Base-by-base conservation (phyloP, 192 early-diverging fungal genomes). In the Backusella liffmaniae region DNA sequence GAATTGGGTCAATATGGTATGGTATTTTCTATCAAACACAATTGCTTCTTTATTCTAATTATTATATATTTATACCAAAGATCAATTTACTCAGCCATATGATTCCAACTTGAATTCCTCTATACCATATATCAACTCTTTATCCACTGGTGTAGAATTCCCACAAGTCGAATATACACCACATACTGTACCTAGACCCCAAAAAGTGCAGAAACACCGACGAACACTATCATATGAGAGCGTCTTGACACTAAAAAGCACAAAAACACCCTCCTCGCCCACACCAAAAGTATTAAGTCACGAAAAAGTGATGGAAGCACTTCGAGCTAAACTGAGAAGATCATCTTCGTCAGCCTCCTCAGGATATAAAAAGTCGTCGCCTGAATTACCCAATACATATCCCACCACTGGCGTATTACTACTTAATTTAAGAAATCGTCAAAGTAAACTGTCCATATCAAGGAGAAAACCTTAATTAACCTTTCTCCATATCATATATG, bases 221-320 rank as follows among this genome's bases (percentile, higher is more conserved):
- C 67, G 67, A 18, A 69, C 67, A 37, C 41, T 69, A 69, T 69
- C 67, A 21, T 69, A 69, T 69, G 67, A 69, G 21, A 69, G 67
- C 39, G 37, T 69, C 34, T 23, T 69, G 34, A 37, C 67, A 13
- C 21, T 69, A 2, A 69, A 62, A 29, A 29, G 29, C 26, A 62
- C 21, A 29, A 29, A 62, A 62, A 29, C 67, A 35, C 26, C 67
- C 8, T 21, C 67, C 35, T 26, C n/a, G 2, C 4, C 67, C 1
- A 12, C 67, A n/a, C 16, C 71, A 5, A 49, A 44, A 23, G 26
- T 32, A 30, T 34, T 72, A 21, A 46, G 59, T 51, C 71, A 72
- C 12, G 34, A 72, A 32, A 72, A 49, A 9, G 71, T 72, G 12
- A 72, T 72, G 71, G 71, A 72, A 16, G 71, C 71, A 5, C 71